These are phyloP conservation scores for Calonectria hongkongensis DNA, from an alignment of 2,329 filamentous ascomycete genomes.

Conservation along the genomic window DNA sequence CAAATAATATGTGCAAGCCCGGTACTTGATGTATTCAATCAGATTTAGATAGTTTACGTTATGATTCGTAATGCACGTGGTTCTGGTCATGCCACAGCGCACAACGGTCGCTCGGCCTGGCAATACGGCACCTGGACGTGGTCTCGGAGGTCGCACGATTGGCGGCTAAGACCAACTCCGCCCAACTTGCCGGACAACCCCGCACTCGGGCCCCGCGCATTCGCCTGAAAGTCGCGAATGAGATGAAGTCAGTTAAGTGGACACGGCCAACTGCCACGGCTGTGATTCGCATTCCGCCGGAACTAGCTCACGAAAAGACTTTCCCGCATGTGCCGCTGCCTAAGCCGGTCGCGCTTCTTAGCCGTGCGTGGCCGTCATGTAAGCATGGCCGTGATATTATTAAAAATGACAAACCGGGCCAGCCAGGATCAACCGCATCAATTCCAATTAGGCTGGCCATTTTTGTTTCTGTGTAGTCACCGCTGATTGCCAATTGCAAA, in stretches of 20 bases:
- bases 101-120: not conserved
- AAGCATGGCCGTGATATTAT: constrained; percentile 25
- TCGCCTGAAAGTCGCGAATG: not conserved
- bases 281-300: constrained; percentile 21
- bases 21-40: constrained; percentile 18
- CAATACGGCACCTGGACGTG: not conserved
- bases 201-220: constrained; percentile 17
- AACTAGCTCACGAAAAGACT: not conserved
- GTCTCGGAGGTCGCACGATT: constrained; percentile 1
- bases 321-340: constrained; percentile 2
- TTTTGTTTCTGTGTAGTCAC: not conserved
- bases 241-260: constrained; percentile 1
- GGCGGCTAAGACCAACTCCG: constrained; percentile 30
- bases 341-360: not conserved
- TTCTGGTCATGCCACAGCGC: not conserved
- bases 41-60: constrained; percentile 9
- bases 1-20: not conserved
- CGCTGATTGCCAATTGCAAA: not conserved
- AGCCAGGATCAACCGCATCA: not conserved
- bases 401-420: constrained; percentile 26
- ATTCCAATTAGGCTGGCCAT: not conserved
- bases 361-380: not conserved
- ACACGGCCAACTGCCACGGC: not conserved
- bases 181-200: constrained; percentile 11
- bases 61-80: constrained; percentile 27